Base-by-base conservation (phyloP, 768 basidiomycete species). In the Serendipita sp. region DNA sequence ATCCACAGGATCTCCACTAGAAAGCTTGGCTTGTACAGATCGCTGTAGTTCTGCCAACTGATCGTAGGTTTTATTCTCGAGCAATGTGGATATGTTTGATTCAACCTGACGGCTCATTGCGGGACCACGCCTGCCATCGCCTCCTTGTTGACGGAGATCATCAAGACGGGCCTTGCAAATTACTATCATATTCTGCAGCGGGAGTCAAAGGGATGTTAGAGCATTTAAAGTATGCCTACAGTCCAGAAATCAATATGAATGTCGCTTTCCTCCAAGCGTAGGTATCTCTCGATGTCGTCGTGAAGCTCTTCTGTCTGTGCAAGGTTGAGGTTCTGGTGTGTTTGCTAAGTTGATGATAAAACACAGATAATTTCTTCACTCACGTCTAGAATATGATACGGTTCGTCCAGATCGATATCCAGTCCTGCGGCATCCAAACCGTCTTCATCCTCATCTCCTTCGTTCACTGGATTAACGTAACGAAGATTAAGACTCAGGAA, bases 221-320 rank as follows among this genome's bases (percentile, higher is more conserved):
- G 45, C 41, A 15, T 45, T 41, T 34, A 64, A 32, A 44, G 11
- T n/a, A 3, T 28, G 71, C 76, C 67, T 73, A 92, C 93, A 67
- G 93, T 93, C 96, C 96, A 99, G 73, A 98, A 99, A 69, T 99
- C 95, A 65, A 96, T 82, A 72, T 94, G 95, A 62, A 84, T 78
- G 8, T 91, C 85, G 3, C 81, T 79, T 67, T 85, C 84, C 73
- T 99, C 96, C 23, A 99, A 79, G 7, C 84, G 81, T 44, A 99
- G 78, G 71, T 98, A 98, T 68, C 83, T 84, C 73, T 93, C 86
- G 68, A 99, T 97, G 73, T 98, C 94, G 62, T 90, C 88, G 68
- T 95, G 90, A 15, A 99, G 76, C 73, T 99, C 95, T 68, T 92
- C 85, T 5, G 91, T 88, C 78, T 99, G 94, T 54, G 85, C 83